Evolutionary conservation across 495 filamentous ascomycete species (phyloP).

Genomic region (Penicillium nucicola): DNA sequence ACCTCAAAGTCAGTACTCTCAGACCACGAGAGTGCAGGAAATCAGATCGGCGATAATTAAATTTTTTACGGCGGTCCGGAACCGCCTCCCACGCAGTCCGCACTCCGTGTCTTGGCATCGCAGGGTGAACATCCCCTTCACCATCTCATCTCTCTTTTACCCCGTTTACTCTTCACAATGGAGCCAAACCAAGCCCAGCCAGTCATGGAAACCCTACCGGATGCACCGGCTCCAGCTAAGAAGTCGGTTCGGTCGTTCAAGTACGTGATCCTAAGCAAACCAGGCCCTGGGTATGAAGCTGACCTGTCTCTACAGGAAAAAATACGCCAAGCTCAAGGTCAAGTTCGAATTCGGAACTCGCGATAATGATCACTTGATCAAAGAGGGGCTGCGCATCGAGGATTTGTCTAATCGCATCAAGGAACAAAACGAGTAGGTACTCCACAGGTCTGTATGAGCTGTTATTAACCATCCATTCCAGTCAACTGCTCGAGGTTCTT

Average conservation of each 20-base stretch:
- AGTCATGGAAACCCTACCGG: conserved; percentile 28
- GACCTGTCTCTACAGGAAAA: conserved; percentile 65
- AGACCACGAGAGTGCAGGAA: neutral
- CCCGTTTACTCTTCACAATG: conserved; percentile 24
- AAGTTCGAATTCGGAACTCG: conserved; percentile 80
- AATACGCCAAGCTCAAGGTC: conserved; percentile 89
- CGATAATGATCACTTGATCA: conserved; percentile 72
- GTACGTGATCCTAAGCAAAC: conserved; percentile 16
- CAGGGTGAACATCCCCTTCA: conserved; percentile 13
- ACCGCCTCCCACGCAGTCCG: conserved; percentile 26
- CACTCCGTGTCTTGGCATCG: conserved; percentile 20
- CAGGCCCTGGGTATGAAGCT: neutral
- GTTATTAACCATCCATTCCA: conserved; percentile 28
- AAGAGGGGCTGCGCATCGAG: conserved; percentile 71
- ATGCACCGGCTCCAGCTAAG: conserved; percentile 34
- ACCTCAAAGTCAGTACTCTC: neutral
- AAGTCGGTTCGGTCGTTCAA: conserved; percentile 44
- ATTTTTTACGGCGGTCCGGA: conserved; percentile 36
- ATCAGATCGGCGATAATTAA: conserved; percentile 7
- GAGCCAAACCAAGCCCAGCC: conserved; percentile 24
- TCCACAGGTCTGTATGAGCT: neutral
- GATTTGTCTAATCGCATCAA: conserved; percentile 74
- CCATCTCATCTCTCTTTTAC: conserved; percentile 5
- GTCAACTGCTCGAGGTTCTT: conserved; percentile 77
- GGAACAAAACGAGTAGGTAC: conserved; percentile 76